Percentiles rank a stretch among this genome's conserved stretches.
Evolutionary conservation across 129 eudicot species (phyloP).

Genomic region (Helichrysum umbraculigerum): DNA sequence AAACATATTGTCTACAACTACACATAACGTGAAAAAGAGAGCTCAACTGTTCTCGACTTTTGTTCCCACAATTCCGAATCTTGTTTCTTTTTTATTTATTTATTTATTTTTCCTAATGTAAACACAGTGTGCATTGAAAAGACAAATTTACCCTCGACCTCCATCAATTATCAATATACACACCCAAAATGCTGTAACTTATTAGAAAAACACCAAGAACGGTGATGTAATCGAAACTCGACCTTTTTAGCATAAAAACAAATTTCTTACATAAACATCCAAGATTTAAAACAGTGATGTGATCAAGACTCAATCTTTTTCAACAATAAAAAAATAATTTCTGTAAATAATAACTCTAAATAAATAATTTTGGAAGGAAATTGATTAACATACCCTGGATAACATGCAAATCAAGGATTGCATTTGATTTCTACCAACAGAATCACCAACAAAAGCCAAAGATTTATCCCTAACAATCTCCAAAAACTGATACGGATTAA

Average conservation of each 20-base stretch:
- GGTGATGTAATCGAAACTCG: conserved; percentile 13
- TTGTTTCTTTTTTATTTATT: background rate
- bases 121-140: conserved; percentile 2
- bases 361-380: background rate
- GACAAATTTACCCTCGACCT: conserved; percentile 6
- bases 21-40: conserved; percentile 22
- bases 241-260: conserved; percentile 4
- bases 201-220: background rate
- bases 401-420: conserved; percentile 77
- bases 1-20: too few species aligned
- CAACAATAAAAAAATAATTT: background rate
- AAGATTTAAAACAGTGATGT: background rate
- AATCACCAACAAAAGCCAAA: conserved; percentile 88
- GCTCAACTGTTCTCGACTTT: conserved; percentile 26
- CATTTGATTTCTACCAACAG: conserved; percentile 79
- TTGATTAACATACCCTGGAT: conserved; percentile 53
- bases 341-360: too few species aligned
- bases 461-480: too few species aligned
- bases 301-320: background rate
- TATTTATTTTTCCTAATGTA: too few species aligned
- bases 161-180: too few species aligned
- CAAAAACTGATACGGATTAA: conserved; percentile 62
- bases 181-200: background rate
- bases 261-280: background rate
- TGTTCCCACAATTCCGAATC: conserved; percentile 37